Evolutionary conservation across 73 alveolate genomes (phyloP).

Genomic region (Paraurostyla sp.): DNA sequence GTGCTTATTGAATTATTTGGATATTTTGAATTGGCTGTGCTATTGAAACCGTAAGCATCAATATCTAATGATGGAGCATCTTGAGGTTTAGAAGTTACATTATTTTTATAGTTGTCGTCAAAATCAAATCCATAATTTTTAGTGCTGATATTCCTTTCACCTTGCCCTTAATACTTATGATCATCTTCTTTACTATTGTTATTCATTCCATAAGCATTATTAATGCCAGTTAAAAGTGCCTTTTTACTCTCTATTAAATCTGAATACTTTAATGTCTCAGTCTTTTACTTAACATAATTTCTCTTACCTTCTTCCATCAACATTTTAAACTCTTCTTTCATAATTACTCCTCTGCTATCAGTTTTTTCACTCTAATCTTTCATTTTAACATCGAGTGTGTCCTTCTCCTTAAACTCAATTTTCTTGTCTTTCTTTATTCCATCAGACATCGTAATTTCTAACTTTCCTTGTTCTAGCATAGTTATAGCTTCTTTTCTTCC

Average conservation of each 20-base stretch:
- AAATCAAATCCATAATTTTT: too few relatives aligned
- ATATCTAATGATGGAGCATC: too few relatives aligned
- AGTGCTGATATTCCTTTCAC: too few relatives aligned
- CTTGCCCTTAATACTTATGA: too few relatives aligned
- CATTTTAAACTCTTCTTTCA: conserved; percentile 3
- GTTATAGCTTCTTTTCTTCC: background rate
- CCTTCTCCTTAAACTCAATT: background rate
- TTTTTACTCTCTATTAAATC: too few relatives aligned
- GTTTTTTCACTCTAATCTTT: background rate
- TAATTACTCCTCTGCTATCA: background rate
- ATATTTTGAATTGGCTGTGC: too few relatives aligned
- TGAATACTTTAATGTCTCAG: background rate
- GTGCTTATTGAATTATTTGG: too few relatives aligned
- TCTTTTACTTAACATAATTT: conserved; percentile 1
- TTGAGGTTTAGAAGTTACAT: too few relatives aligned
- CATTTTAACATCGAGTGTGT: background rate
- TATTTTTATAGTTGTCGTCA: too few relatives aligned
- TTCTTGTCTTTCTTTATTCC: conserved; percentile 4
- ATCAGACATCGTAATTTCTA: background rate
- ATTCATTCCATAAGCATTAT: background rate
- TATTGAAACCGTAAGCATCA: too few relatives aligned
- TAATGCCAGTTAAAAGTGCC: background rate
- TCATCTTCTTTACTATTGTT: too few relatives aligned
- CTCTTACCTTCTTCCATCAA: conserved; percentile 12
- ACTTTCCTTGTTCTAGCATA: background rate